Percentiles rank a stretch among this genome's conserved stretches.
Conservation (phyloP, 139 green algal genomes). For the Bryopsis sp. region DNA sequence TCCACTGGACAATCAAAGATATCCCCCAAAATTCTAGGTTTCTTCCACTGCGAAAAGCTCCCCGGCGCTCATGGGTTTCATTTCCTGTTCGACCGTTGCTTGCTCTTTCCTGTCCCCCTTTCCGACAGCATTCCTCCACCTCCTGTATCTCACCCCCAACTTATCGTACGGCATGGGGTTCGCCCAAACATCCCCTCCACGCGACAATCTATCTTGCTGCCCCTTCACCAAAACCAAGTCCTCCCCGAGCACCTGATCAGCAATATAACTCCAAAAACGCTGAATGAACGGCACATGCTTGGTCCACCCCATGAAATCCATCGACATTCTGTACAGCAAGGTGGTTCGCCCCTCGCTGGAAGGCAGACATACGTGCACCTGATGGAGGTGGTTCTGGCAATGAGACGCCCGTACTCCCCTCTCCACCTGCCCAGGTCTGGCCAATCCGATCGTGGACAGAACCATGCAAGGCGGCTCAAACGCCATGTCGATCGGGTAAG, state of each 20-base stretch:
- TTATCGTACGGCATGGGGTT: conserved; percentile 96
- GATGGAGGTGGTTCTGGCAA: conserved; percentile 90
- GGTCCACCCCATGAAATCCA: conserved; percentile 90
- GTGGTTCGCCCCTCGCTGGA: conserved; percentile 70
- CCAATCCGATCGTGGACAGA: conserved; percentile 80
- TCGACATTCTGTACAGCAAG: conserved; percentile 94
- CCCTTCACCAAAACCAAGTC: conserved; percentile 90
- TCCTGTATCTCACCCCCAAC: conserved; percentile 86
- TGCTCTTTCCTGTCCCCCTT: conserved; percentile 10
- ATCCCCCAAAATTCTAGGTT: not conserved
- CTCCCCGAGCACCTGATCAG: conserved; percentile 84
- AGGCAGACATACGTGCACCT: conserved; percentile 95
- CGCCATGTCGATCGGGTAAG: conserved; percentile 97
- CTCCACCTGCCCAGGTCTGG: conserved; percentile 81
- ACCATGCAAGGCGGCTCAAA: conserved; percentile 92
- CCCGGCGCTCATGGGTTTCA: not conserved
- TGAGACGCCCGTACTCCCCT: conserved; percentile 45
- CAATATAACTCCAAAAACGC: conserved; percentile 77
- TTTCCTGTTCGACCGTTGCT: not conserved
- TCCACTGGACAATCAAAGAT: not conserved
- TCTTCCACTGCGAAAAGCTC: conserved; percentile 11
- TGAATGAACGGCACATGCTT: conserved; percentile 79
- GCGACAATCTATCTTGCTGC: conserved; percentile 88
- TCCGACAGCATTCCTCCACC: conserved; percentile 73
- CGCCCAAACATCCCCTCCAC: conserved; percentile 80